These are phyloP conservation scores for Fusarium pilosicola DNA, from an alignment of 2,329 filamentous ascomycete species.

Conservation along the genomic window DNA sequence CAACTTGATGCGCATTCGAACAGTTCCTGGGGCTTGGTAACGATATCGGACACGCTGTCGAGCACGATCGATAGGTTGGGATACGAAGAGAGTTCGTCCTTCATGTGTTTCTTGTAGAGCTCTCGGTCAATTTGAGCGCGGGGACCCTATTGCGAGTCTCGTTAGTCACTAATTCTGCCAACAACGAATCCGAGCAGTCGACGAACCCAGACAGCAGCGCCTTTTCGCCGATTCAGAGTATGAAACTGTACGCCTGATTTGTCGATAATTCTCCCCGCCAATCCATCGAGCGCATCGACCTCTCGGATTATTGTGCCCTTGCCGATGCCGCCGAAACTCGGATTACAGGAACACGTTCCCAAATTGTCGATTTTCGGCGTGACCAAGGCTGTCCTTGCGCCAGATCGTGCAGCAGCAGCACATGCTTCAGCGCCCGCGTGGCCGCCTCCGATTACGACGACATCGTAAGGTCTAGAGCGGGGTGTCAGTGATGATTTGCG, in stretches of 20 bases:
- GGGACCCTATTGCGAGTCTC: conserved; percentile 67
- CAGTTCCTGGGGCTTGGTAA: conserved; percentile 61
- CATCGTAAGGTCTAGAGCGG: conserved; percentile 76
- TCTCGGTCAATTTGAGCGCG: conserved; percentile 93
- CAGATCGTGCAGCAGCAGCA: conserved; percentile 86
- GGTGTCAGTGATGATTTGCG: conserved; percentile 15
- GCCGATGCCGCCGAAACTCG: conserved; percentile 97
- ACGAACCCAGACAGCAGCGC: conserved; percentile 87
- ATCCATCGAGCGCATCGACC: conserved; percentile 91
- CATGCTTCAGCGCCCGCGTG: conserved; percentile 96
- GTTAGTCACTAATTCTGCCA: background rate
- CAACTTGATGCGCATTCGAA: conserved; percentile 66
- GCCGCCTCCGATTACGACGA: conserved; percentile 93
- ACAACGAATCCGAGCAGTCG: background rate
- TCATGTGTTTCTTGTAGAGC: conserved; percentile 92
- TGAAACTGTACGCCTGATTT: conserved; percentile 95
- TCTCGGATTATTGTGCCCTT: conserved; percentile 97
- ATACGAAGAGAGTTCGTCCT: conserved; percentile 81
- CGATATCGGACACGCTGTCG: conserved; percentile 92
- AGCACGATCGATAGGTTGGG: conserved; percentile 82
- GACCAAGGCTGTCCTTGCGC: conserved; percentile 87
- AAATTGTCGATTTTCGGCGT: conserved; percentile 90
- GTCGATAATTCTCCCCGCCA: conserved; percentile 89
- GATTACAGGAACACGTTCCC: conserved; percentile 95
- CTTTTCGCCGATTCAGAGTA: conserved; percentile 87